Percentiles rank a stretch among this genome's conserved stretches.
Evolutionary conservation across 2,329 filamentous ascomycete genomes (phyloP).

Genomic region (Penicillium brevicompactum): DNA sequence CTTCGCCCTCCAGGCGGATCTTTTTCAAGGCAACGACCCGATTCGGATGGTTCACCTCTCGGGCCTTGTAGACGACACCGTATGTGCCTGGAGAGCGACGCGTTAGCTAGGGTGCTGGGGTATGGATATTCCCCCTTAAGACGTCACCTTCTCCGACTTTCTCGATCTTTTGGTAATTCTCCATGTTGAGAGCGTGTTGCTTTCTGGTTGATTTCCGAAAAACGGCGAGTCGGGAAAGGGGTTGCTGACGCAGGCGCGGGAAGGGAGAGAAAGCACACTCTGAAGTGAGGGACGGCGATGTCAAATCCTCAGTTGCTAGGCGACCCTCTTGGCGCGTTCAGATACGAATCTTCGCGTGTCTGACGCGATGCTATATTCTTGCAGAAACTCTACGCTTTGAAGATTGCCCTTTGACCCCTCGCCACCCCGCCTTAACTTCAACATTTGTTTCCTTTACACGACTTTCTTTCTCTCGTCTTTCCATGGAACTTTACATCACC

Average conservation of each 20-base stretch:
- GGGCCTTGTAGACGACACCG: not conserved
- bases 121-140: not conserved
- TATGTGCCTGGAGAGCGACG: not conserved
- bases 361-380: too few species aligned
- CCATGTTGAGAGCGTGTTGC: not conserved
- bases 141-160: not conserved
- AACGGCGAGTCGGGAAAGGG: not conserved
- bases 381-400: too few species aligned
- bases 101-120: not conserved
- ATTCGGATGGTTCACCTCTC: not conserved
- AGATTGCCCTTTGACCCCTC: too few species aligned
- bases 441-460: too few species aligned
- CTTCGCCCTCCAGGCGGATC: conserved; percentile 94
- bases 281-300: not conserved
- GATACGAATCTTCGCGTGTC: too few species aligned
- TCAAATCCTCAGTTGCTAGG: not conserved
- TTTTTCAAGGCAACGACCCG: conserved; percentile 85
- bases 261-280: not conserved
- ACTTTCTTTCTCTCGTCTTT: too few species aligned
- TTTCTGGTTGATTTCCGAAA: not conserved
- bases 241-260: not conserved
- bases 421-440: too few species aligned
- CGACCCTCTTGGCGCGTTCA: not conserved
- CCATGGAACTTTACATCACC: too few species aligned
- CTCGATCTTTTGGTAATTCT: not conserved